Conservation (phyloP, 495 filamentous ascomycete genomes). For the Xeromyces bisporus region DNA sequence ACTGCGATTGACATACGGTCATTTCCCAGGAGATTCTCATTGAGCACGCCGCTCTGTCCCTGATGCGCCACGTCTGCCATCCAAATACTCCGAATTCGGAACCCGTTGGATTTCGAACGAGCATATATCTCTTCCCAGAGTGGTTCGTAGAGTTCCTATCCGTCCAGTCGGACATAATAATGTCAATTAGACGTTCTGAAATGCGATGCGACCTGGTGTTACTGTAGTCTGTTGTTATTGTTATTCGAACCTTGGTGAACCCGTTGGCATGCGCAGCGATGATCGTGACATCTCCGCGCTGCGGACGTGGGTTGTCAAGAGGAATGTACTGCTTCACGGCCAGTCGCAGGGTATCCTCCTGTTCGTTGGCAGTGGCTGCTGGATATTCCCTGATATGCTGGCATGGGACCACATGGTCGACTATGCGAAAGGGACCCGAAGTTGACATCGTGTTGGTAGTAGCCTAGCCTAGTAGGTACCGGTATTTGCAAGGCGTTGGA, state of each 20-base stretch:
- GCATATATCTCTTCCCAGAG: slow-evolving; percentile 62
- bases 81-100: slow-evolving; percentile 67
- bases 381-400: slow-evolving; percentile 64
- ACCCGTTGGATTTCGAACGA: slow-evolving; percentile 33
- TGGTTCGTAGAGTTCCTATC: slow-evolving; percentile 72
- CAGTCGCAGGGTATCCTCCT: slow-evolving; percentile 46
- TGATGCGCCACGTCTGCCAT: slow-evolving; percentile 69
- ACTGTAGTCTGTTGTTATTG: too few species aligned
- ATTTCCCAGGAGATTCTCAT: slow-evolving; percentile 57
- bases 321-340: slow-evolving; percentile 77
- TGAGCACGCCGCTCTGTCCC: slow-evolving; percentile 57
- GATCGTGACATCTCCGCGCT: slow-evolving; percentile 64
- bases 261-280: slow-evolving; percentile 75
- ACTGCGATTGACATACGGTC: slow-evolving; percentile 53
- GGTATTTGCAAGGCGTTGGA: too few species aligned
- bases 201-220: too few species aligned
- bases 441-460: slow-evolving; percentile 9
- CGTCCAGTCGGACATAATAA: not conserved
- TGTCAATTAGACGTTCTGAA: too few species aligned
- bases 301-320: slow-evolving; percentile 41
- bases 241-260: slow-evolving; percentile 87
- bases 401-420: slow-evolving; percentile 44
- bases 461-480: too few species aligned
- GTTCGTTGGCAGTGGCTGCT: slow-evolving; percentile 39
- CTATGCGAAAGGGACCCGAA: slow-evolving; percentile 30